Conservation (phyloP, 768 basidiomycete species). For the Tubosaeta sp. region DNA sequence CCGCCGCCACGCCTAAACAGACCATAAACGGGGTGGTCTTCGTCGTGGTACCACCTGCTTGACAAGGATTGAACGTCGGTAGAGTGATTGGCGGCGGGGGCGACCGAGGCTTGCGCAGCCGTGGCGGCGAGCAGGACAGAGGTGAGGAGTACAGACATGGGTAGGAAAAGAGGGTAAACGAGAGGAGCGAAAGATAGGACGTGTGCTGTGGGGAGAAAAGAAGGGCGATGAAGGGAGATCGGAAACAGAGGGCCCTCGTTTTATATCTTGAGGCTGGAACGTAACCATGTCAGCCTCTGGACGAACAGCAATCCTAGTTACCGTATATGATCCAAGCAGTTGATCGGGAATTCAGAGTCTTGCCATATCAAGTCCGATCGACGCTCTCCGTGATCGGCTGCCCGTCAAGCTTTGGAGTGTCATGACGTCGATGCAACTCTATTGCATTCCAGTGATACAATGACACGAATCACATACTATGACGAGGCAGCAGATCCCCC, state of each 20-base stretch:
- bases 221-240: conserved; percentile 5
- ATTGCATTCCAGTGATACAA: conserved; percentile 12
- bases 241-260: conserved; percentile 10
- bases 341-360: conserved; percentile 1
- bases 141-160: conserved; percentile 24
- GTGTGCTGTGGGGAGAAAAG: conserved; percentile 10
- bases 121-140: conserved; percentile 24
- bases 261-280: conserved; percentile 22
- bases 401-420: neutral
- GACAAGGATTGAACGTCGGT: conserved; percentile 21
- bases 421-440: neutral
- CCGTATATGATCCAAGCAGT: conserved; percentile 4
- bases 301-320: conserved; percentile 15
- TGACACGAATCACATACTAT: conserved; percentile 19
- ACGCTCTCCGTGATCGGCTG: conserved; percentile 8
- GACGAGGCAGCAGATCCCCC: conserved; percentile 27
- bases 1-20: conserved; percentile 55
- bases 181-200: conserved; percentile 33
- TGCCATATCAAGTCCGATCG: conserved; percentile 20
- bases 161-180: conserved; percentile 31
- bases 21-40: conserved; percentile 53
- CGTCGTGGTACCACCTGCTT: conserved; percentile 55
- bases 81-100: conserved; percentile 15
- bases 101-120: conserved; percentile 17
- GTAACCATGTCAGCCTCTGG: conserved; percentile 26